A percentile compares a stretch with the other conserved stretches of the same genome.
These are phyloP conservation scores for Cunninghamia lanceolata DNA, from an alignment of 75 land plant species.

Conservation along the genomic window DNA sequence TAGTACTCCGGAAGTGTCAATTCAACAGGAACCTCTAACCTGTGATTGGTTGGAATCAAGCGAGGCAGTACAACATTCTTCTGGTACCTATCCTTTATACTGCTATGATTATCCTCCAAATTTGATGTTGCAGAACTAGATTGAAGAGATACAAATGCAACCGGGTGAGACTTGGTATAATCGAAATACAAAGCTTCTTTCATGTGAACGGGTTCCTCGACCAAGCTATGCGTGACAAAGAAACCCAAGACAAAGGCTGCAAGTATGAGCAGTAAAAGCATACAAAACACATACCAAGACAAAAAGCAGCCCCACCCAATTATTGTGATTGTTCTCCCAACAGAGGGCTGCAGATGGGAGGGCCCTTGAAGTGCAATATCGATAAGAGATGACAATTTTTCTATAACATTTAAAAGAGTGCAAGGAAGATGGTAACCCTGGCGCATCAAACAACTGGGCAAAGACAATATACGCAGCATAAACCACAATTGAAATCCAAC, in stretches of 20 bases:
- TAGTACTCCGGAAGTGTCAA: slow-evolving; percentile 75
- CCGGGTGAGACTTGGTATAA: slow-evolving; percentile 59
- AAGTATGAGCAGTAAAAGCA: slow-evolving; percentile 29
- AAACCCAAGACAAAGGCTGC: slow-evolving; percentile 31
- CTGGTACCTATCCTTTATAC: slow-evolving; percentile 8
- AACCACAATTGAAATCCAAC: slow-evolving; percentile 35
- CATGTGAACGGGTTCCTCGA: slow-evolving; percentile 52
- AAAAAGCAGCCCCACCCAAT: slow-evolving; percentile 48
- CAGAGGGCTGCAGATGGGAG: slow-evolving; percentile 8
- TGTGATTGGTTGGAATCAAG: slow-evolving; percentile 44
- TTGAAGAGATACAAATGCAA: slow-evolving; percentile 42
- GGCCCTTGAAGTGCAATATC: background rate
- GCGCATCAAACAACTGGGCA: slow-evolving; percentile 16
- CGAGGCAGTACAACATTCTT: background rate
- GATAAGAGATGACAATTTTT: background rate
- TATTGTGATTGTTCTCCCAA: slow-evolving; percentile 18
- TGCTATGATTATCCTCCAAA: background rate
- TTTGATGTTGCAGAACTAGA: background rate
- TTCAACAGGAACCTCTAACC: slow-evolving; percentile 34
- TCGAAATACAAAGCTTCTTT: slow-evolving; percentile 55
- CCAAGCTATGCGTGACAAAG: slow-evolving; percentile 29
- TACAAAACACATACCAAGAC: slow-evolving; percentile 38
- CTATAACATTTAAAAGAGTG: slow-evolving; percentile 17
- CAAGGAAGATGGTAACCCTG: background rate
- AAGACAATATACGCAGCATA: slow-evolving; percentile 18